Percentiles rank a stretch among this genome's conserved stretches.
Evolutionary conservation across 2,329 filamentous ascomycete genomes (phyloP).

Genomic region (Paraphoma chrysanthemicola): DNA sequence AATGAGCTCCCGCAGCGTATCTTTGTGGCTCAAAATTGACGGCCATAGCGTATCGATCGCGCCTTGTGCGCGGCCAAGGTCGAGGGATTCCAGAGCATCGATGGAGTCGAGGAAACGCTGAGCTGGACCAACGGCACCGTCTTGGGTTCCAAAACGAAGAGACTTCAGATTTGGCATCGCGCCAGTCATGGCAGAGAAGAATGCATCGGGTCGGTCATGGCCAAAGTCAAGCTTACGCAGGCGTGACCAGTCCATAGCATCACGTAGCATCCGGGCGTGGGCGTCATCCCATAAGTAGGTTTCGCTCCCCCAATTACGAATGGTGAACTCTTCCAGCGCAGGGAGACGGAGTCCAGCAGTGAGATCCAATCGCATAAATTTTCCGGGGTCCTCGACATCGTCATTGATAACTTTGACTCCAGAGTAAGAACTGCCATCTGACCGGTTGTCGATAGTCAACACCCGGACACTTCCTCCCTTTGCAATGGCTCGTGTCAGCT

Average conservation of each 20-base stretch:
- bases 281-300: conserved; percentile 3
- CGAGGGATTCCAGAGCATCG: conserved; percentile 1
- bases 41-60: conserved; percentile 7
- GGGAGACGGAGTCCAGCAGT: background rate
- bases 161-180: conserved; percentile 7
- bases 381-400: background rate
- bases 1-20: conserved; percentile 6
- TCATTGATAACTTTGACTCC: background rate
- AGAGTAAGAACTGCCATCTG: background rate
- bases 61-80: background rate
- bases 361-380: background rate
- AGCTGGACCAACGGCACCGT: background rate
- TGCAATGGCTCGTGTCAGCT: conserved; percentile 5
- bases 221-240: conserved; percentile 14
- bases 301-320: background rate
- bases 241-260: conserved; percentile 5
- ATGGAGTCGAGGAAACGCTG: conserved; percentile 2
- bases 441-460: background rate
- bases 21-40: conserved; percentile 11
- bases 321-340: conserved; percentile 8
- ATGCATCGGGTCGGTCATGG: conserved; percentile 3
- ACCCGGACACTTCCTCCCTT: background rate
- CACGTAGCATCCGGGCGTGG: conserved; percentile 3
- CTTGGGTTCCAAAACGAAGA: conserved; percentile 1
- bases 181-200: conserved; percentile 8